Base-by-base conservation (phyloP, 1,284 basidiomycete genomes). In the Ustilago curta region DNA sequence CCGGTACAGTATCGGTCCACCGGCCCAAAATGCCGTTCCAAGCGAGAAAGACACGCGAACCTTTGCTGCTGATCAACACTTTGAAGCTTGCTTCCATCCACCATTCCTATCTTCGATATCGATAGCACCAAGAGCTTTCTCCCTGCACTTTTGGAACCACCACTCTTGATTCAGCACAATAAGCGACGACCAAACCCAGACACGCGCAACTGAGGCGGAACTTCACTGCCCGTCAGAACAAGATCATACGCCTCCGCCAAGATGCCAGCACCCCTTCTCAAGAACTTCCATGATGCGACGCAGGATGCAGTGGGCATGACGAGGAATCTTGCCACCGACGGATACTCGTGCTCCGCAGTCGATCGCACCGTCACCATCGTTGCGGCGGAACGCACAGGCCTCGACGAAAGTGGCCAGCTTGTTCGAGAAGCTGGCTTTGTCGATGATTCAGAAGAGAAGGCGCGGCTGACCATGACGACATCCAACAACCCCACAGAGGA, bases 231-330 rank as follows among this genome's bases (percentile, higher is more conserved):
- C 16, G 14, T 14, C 14, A 37, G 35, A 37, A 37, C 14, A 37
- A 14, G 35, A 37, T 16, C 42, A 25, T 8, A 48, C 25, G 6
- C 1, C 9, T 19, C 19, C 2, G 21, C 4, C 58, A 59, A 55
- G 11, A 76, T 76, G 73, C 64, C 69, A 35, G 61, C 59, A 16
- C 53, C 69, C 29, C 19, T 43, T 3, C 51, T 59, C 11, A 76
- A 72, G 40, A 68, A 59, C 44, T 58, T 76, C 18, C 61, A 68
- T 29, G 73, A 71, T 25, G 63, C 64, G 29, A 68, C 73, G 9
- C 73, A 76, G 39, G 73, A 76, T 63, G 69, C 69, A 12, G 65
- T 69, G 11, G 66, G 64, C 25, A 71, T 76, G 69, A 63, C 65
- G 2, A 18, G 61, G 21, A 65, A 63, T 23, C 49, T 72, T 4